Conservation (phyloP, 768 basidiomycete species). For the Myochromella boudieri region DNA sequence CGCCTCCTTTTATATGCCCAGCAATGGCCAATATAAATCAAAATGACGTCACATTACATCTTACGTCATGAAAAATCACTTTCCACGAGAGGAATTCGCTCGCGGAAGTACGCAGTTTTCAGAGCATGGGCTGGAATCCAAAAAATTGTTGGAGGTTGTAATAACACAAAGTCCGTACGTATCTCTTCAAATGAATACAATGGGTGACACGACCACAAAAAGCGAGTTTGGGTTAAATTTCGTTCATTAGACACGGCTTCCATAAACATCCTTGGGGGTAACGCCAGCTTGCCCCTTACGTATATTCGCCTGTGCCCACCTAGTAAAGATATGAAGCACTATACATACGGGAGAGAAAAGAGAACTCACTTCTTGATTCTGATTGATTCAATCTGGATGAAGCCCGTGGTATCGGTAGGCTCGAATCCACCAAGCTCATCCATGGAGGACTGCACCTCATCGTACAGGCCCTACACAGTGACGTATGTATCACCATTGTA, state of each 20-base stretch:
- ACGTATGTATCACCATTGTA: not conserved
- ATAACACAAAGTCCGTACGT: too few species aligned
- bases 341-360: slow-evolving; percentile 3
- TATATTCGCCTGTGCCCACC: slow-evolving; percentile 87
- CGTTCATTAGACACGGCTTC: slow-evolving; percentile 45
- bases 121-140: too few species aligned
- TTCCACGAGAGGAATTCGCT: too few species aligned
- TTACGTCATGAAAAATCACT: not conserved
- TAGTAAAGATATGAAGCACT: slow-evolving; percentile 24
- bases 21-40: not conserved
- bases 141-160: too few species aligned
- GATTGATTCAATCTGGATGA: slow-evolving; percentile 97
- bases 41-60: not conserved
- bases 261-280: slow-evolving; percentile 76
- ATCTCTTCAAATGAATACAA: too few species aligned
- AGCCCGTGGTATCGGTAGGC: slow-evolving; percentile 92
- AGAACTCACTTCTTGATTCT: slow-evolving; percentile 89
- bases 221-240: too few species aligned
- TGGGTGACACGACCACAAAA: too few species aligned
- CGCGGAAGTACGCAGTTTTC: not conserved
- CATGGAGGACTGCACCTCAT: slow-evolving; percentile 95
- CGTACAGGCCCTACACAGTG: slow-evolving; percentile 81
- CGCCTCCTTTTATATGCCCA: not conserved
- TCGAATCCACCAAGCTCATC: slow-evolving; percentile 98
- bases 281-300: slow-evolving; percentile 84